Evolutionary conservation across 495 filamentous ascomycete genomes (phyloP).

Genomic region (Aspergillus bridgeri): DNA sequence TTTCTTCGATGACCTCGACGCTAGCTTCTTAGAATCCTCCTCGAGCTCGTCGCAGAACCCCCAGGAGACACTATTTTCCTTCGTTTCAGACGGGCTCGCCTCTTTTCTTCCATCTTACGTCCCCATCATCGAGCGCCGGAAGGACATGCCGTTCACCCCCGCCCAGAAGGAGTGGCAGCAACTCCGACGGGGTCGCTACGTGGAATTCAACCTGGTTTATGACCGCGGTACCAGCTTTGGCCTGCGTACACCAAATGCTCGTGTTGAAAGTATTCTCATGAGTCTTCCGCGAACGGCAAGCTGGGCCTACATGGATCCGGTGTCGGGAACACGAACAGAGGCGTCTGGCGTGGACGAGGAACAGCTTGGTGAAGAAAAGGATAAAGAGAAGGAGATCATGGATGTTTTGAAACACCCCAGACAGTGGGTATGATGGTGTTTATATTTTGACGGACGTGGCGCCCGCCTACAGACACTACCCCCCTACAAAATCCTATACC

Average conservation of each 20-base stretch:
- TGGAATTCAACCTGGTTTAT: constrained; percentile 98
- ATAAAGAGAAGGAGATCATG: constrained; percentile 65
- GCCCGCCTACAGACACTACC: no score
- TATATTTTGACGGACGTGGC: not conserved
- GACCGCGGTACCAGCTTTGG: constrained; percentile 96
- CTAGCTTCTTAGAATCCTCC: constrained; percentile 47
- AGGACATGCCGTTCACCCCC: constrained; percentile 84
- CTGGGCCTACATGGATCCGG: constrained; percentile 91
- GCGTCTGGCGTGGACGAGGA: constrained; percentile 30
- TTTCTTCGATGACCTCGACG: constrained; percentile 97
- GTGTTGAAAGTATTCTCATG: constrained; percentile 97
- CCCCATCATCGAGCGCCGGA: constrained; percentile 80
- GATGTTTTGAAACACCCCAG: constrained; percentile 80
- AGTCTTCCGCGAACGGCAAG: constrained; percentile 87
- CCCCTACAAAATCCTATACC: no score
- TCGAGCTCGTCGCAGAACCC: constrained; percentile 63
- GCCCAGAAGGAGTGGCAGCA: constrained; percentile 96
- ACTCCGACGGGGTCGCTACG: constrained; percentile 85
- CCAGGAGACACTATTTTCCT: constrained; percentile 88
- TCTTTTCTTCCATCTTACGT: constrained; percentile 91
- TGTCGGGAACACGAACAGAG: constrained; percentile 45
- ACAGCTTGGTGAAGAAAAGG: constrained; percentile 40
- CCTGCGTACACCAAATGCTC: constrained; percentile 83
- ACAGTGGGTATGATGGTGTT: constrained; percentile 74
- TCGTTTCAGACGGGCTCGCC: constrained; percentile 75